phyloP scores from a whole-genome alignment of 768 basidiomycete genomes.

The Coprinopsis strossmayeri region DNA sequence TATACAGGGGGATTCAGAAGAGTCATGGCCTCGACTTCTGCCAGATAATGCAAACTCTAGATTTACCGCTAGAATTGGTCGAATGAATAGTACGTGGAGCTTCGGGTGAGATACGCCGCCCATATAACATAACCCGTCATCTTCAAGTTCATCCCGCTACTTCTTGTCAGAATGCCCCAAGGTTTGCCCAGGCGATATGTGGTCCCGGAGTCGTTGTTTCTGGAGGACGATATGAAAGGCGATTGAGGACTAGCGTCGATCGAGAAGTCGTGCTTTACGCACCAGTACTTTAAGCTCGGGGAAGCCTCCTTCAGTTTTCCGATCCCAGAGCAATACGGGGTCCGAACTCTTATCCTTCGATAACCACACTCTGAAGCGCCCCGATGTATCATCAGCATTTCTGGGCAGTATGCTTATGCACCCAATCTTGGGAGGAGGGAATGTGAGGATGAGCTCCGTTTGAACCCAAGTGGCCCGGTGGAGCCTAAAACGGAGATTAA shows the following conservation, averaged over 20 bases:
- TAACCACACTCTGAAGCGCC: slow-evolving; percentile 90
- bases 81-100: too few relatives aligned
- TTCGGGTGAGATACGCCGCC: neutral
- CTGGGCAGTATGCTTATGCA: slow-evolving; percentile 69
- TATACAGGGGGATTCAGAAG: too few relatives aligned
- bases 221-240: too few relatives aligned
- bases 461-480: slow-evolving; percentile 93
- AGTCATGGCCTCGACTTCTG: neutral
- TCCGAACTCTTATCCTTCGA: slow-evolving; percentile 26
- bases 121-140: too few relatives aligned
- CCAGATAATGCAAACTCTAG: neutral
- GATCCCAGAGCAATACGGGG: slow-evolving; percentile 72
- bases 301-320: slow-evolving; percentile 87
- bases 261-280: too few relatives aligned
- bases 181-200: slow-evolving; percentile 71
- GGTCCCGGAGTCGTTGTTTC: slow-evolving; percentile 88
- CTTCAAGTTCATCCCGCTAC: too few relatives aligned
- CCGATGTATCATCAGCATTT: slow-evolving; percentile 76
- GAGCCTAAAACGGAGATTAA: slow-evolving; percentile 45
- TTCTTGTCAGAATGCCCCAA: slow-evolving; percentile 86
- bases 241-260: too few relatives aligned
- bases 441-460: slow-evolving; percentile 87
- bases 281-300: slow-evolving; percentile 86
- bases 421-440: slow-evolving; percentile 69
- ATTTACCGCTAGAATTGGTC: too few relatives aligned